Evolutionary conservation across 2,329 filamentous ascomycete species (phyloP), one percentile per base, ranked within the genome.

Genomic region (Sphaerostilbella broomeana): DNA sequence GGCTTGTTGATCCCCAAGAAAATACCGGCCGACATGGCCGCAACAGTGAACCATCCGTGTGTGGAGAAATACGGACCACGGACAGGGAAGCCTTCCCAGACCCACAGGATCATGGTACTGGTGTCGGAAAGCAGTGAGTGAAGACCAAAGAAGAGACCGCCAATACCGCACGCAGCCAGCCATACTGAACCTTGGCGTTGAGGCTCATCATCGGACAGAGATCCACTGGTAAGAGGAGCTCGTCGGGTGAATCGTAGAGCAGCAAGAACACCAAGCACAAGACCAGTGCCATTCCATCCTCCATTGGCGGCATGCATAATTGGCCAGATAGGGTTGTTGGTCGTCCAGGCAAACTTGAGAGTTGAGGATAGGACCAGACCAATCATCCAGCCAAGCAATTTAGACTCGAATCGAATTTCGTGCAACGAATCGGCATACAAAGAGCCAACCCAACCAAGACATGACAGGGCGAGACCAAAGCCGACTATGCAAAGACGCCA

Each of bases 91-190:
- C 92, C 92, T 52, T 95, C 88, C 92, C 92, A 98, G 3, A 87
- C 87, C 92, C 92, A 98, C 12, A 89, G 73, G 42, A 97, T 95
- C 88, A 98, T 97, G 38, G 92, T 98, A 67, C 92, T 97, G 0
- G 89, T 94, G 59, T 98, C 92, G 0, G 92, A 95, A 9, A 98
- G 74, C 8, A 98, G 70, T 1, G 89, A 95, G 59, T 97, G 92
- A 55, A 97, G 72, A 5, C 77, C 86, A 55, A 98, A 98, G 56
- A 95, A 73, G 6, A 95, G 63, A 20, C 88, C 90, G 17, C 78
- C 88, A 40, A 97, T 63, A 43, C 92, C 87, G 34, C 92, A 63
- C 8, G 81, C 84, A 20, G 87, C 79, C 29, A 94, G 69, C n/a
- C 58, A 43, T 1, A 80, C 73, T 12, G 86, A 89, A 1, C 84